Conservation (phyloP, 106 monocot genomes). For the Dendrobium catenatum region DNA sequence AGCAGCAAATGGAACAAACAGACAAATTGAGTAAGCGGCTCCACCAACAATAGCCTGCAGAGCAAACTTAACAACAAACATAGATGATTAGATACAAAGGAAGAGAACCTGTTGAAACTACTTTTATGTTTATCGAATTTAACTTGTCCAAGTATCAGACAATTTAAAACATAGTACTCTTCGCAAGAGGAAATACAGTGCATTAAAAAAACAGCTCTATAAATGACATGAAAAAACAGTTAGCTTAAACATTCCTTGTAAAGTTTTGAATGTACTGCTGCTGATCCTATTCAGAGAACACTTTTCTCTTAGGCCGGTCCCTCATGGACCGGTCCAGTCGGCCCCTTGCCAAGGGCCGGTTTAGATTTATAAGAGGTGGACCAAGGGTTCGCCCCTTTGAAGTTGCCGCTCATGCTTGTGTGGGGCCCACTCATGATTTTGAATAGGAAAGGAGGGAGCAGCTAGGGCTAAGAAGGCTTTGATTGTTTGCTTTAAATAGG, state of each 20-base stretch:
- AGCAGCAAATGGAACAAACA: conserved; percentile 60
- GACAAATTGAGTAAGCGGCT: conserved; percentile 22
- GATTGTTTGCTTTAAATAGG: too few species aligned
- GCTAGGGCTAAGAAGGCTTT: too few species aligned
- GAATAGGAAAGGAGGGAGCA: too few species aligned
- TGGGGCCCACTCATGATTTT: too few species aligned
- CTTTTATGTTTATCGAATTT: not conserved
- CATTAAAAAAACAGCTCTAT: not conserved
- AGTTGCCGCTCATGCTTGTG: too few species aligned
- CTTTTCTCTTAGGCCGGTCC: too few species aligned
- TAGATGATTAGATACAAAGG: conserved; percentile 1
- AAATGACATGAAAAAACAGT: not conserved
- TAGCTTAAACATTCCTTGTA: not conserved
- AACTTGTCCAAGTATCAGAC: not conserved
- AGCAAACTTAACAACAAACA: conserved; percentile 38
- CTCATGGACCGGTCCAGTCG: too few species aligned
- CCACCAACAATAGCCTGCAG: conserved; percentile 31
- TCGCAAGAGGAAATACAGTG: not conserved
- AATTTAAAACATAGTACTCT: not conserved
- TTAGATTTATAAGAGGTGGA: too few species aligned
- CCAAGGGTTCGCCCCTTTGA: too few species aligned
- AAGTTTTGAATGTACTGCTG: too few species aligned
- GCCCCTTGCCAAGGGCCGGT: too few species aligned
- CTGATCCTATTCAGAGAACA: too few species aligned
- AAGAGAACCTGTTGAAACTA: not conserved